Base-by-base conservation (phyloP, 192 early-diverging fungal species). In the Gonapodya sp. region DNA sequence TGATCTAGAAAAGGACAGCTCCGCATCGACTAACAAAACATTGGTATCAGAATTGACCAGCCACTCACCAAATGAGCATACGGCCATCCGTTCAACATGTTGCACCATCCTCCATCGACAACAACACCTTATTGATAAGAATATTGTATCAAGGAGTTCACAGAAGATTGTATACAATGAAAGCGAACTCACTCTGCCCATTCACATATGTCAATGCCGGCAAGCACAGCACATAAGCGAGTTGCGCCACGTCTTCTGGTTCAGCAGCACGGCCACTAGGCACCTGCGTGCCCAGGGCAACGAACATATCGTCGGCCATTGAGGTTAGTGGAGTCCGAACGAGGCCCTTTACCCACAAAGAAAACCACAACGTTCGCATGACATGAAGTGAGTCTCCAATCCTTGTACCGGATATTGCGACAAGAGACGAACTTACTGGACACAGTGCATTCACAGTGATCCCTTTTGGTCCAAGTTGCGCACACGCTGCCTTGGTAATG, bases 41-140 rank as follows among this genome's bases (percentile, higher is more conserved):
- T n/a, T n/a, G n/a, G n/a, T n/a, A n/a, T n/a, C n/a, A n/a, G n/a
- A n/a, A n/a, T n/a, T n/a, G n/a, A n/a, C n/a, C n/a, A n/a, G n/a
- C n/a, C n/a, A n/a, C n/a, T n/a, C n/a, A n/a, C n/a, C n/a, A n/a
- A n/a, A n/a, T n/a, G n/a, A n/a, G n/a, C n/a, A n/a, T n/a, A n/a
- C n/a, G n/a, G n/a, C 46, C 46, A 64, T 64, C 46, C 46, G 46
- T 64, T 64, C 46, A 77, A 77, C 30, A 77, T 77, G 8, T 77
- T 77, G 75, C 30, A 32, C 75, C 75, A 77, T 2, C 75, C 75
- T 77, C 75, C 75, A 34, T 77, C 75, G 75, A 77, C 75, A 33
- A 18, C 18, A 34, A 77, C 34, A 18, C 75, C 18, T 77, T 16
- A 18, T 2, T 2, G 75, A 8, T 16, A 33, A 16, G 31, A 16